Conservation (phyloP, 306 rosid genomes). For the Vachellia pachyceras region DNA sequence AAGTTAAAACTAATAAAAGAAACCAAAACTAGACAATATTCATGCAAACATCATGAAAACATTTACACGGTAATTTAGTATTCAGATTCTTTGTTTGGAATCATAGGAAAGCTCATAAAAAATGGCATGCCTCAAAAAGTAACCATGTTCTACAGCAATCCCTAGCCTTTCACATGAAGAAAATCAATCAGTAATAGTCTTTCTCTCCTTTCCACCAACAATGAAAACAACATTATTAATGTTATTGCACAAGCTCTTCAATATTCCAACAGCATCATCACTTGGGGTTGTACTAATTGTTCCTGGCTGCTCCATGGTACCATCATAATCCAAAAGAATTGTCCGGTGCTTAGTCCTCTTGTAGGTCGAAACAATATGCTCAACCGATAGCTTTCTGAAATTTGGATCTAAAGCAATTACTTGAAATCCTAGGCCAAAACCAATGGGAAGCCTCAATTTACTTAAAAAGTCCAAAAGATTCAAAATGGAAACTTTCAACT, state of each 20-base stretch:
- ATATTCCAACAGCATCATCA: constrained; percentile 53
- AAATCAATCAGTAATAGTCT: constrained; percentile 69
- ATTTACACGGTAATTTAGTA: neutral
- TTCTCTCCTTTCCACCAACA: constrained; percentile 76
- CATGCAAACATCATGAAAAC: neutral
- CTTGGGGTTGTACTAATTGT: constrained; percentile 19
- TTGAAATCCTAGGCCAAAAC: constrained; percentile 84
- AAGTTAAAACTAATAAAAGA: neutral
- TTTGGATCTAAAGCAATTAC: constrained; percentile 87
- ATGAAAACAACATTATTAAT: constrained; percentile 68
- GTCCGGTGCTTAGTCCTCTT: constrained; percentile 67
- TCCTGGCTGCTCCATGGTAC: constrained; percentile 64
- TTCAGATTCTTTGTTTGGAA: neutral
- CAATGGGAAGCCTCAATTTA: no score
- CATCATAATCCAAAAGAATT: constrained; percentile 85
- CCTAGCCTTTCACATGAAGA: constrained; percentile 82
- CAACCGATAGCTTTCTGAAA: constrained; percentile 81
- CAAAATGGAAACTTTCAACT: no score
- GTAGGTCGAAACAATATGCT: constrained; percentile 77
- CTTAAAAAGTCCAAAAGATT: no score
- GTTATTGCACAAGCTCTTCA: constrained; percentile 72
- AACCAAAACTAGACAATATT: neutral
- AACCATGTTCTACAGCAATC: constrained; percentile 88
- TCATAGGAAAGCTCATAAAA: neutral
- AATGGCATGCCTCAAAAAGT: constrained; percentile 60